These are phyloP conservation scores for Citrus trifoliata DNA, from an alignment of 345 rosid genomes.

Conservation along the genomic window DNA sequence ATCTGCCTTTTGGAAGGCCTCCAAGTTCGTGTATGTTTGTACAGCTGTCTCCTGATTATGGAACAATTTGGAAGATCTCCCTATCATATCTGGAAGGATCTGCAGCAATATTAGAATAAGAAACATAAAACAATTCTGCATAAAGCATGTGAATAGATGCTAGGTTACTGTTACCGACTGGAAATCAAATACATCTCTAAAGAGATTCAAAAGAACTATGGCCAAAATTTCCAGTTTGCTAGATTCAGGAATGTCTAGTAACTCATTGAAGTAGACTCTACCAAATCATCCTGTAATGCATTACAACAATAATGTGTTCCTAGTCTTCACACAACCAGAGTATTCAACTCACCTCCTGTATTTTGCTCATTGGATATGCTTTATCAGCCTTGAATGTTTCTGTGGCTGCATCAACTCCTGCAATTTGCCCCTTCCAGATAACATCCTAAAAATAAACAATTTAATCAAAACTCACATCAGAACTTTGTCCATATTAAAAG, in stretches of 20 bases:
- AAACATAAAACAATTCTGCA: background rate
- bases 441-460: slow-evolving; percentile 54
- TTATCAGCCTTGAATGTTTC: slow-evolving; percentile 77
- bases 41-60: slow-evolving; percentile 68
- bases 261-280: background rate
- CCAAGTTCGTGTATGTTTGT: slow-evolving; percentile 58
- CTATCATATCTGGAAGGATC: slow-evolving; percentile 87
- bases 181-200: background rate
- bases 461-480: background rate
- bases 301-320: slow-evolving; percentile 3
- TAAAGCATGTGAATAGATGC: background rate
- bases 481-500: background rate
- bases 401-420: slow-evolving; percentile 85
- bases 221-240: background rate
- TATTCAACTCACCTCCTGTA: slow-evolving; percentile 52
- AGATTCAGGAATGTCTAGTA: background rate
- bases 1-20: slow-evolving; percentile 55
- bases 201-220: background rate
- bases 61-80: slow-evolving; percentile 63
- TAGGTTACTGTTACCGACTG: background rate
- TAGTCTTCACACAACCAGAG: slow-evolving; percentile 1
- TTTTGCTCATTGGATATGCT: slow-evolving; percentile 74
- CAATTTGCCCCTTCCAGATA: slow-evolving; percentile 86
- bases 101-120: slow-evolving; percentile 34
- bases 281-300: background rate